Base-by-base conservation (phyloP, 441 rosid genomes). In the Viola pubescens region DNA sequence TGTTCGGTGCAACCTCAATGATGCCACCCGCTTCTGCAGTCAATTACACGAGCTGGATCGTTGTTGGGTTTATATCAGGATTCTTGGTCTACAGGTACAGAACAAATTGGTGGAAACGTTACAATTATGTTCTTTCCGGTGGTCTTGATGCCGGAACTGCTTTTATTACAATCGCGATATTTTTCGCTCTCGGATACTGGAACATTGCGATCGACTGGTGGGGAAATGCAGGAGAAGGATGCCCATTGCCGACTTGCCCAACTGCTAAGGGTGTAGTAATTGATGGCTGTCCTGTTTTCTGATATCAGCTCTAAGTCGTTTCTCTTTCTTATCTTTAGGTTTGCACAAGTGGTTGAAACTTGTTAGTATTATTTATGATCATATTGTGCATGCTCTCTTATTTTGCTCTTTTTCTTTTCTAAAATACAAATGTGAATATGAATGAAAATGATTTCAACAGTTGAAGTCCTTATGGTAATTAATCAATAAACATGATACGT, bases 61-160 rank as follows among this genome's bases (percentile, higher is more conserved):
- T 77, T 37, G 43, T 86, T 1, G 86, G 77, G 9, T 76, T 88
- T 73, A 59, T 79, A 12, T 86, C 80, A 0, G 88, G 96, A 51
- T 85, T 61, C 44, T 70, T 85, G 7, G 47, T 82, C 47, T 88
- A 66, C 54, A 79, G 78, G 54, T 78, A 83, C 71, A 44, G 61
- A 55, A 79, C 81, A 7, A 73, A 73, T 8, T 75, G 81, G 81
- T 86, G 88, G 92, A 78, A 71, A 60, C 77, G 84, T 16, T 82
- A 84, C 64, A 88, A 86, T 60, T 88, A 88, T 11, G 76, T 88
- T 43, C 58, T 84, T 41, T 82, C 87, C 0, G 92, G 92, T 2
- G 90, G 87, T 5, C 79, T 88, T 45, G 96, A 88, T 56, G 87
- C 87, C 4, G 88, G 92, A 41, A 83, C 88, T 3, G 90, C 90